These are phyloP conservation scores for Cryptomeria japonica DNA, from an alignment of 75 land plant genomes.

Conservation along the genomic window DNA sequence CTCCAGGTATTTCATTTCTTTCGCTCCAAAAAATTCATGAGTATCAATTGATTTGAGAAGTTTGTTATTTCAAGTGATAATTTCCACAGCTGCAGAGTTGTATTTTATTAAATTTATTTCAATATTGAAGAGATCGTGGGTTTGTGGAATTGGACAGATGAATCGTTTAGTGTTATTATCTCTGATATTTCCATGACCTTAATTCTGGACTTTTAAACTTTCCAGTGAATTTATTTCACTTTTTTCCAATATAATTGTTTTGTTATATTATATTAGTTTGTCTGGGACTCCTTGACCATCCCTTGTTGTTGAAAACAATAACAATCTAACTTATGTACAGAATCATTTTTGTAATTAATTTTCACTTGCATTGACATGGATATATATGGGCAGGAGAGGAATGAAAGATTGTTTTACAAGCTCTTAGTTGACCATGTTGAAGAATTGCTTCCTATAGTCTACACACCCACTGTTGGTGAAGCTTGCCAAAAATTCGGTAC, in stretches of 20 bases:
- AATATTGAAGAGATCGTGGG: not conserved
- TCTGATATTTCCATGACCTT: not conserved
- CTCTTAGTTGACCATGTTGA: slow-evolving; percentile 54
- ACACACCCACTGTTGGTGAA: slow-evolving; percentile 48
- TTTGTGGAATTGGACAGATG: not conserved
- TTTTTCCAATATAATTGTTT: not conserved
- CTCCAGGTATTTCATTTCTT: slow-evolving; percentile 24
- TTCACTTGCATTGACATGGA: slow-evolving; percentile 19
- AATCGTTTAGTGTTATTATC: not conserved
- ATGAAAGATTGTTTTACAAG: slow-evolving; percentile 50
- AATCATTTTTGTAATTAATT: not conserved
- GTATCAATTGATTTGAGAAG: not conserved
- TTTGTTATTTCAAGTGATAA: not conserved
- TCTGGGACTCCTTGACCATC: not conserved
- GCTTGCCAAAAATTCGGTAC: slow-evolving; percentile 54
- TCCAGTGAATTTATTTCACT: not conserved
- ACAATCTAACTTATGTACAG: not conserved
- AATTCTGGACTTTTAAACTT: no score
- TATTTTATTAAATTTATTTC: no score
- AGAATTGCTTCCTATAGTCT: slow-evolving; percentile 55
- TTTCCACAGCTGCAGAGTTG: not conserved
- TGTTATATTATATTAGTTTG: not conserved
- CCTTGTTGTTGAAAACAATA: not conserved
- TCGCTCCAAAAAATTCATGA: not conserved
- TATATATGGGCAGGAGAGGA: slow-evolving; percentile 35